Evolutionary conservation across 495 filamentous ascomycete genomes (phyloP).

Genomic region (Echria macrotheca): DNA sequence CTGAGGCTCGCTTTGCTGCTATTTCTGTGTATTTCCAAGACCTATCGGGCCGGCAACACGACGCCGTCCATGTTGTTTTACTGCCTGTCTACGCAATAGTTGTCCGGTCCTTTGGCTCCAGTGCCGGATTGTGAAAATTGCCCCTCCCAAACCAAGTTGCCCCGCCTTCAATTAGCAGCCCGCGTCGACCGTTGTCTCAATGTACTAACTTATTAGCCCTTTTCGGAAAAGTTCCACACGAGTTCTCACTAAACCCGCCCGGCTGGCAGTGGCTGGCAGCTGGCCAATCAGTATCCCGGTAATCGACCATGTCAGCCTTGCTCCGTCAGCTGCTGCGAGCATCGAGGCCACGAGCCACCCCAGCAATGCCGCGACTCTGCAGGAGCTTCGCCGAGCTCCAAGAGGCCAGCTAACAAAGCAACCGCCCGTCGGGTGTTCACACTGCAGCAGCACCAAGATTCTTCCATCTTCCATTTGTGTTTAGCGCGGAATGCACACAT

Average conservation of each 20-base stretch:
- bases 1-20: background rate
- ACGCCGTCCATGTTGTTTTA: too few relatives aligned
- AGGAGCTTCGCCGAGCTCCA: background rate
- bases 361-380: conserved; percentile 2
- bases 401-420: conserved; percentile 6
- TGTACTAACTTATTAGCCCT: too few relatives aligned
- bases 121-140: too few relatives aligned
- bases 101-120: too few relatives aligned
- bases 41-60: too few relatives aligned
- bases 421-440: background rate
- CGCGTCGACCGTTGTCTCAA: too few relatives aligned
- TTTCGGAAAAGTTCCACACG: conserved; percentile 2
- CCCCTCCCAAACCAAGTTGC: background rate
- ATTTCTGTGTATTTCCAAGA: background rate
- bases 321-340: background rate
- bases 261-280: background rate
- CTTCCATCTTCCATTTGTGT: conserved; percentile 1
- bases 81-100: too few relatives aligned
- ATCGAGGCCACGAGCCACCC: background rate
- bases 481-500: background rate
- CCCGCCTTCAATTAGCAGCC: conserved; percentile 5
- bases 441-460: background rate
- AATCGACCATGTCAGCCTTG: conserved; percentile 8
- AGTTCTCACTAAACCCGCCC: background rate
- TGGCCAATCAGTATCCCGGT: conserved; percentile 14